Conservation (phyloP, 176 grass and related monocot genomes). For the Aegilops tauschii region DNA sequence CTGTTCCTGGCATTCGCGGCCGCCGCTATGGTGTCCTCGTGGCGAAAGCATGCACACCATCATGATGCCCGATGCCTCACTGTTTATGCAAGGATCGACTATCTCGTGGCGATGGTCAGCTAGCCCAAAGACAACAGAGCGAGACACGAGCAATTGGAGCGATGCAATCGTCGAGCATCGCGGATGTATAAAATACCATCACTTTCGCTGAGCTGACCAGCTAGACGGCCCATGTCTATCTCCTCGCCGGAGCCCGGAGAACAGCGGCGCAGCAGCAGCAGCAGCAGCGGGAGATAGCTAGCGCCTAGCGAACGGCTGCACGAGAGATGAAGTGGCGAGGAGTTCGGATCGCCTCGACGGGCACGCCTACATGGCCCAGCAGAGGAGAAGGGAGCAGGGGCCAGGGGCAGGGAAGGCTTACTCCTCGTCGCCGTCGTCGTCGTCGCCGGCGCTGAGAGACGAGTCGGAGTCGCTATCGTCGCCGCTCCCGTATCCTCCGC, state of each 20-base stretch:
- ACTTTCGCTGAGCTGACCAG: neutral
- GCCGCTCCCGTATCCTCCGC: slow-evolving; percentile 15
- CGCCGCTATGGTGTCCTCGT: neutral
- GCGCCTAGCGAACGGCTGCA: neutral
- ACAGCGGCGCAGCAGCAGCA: neutral
- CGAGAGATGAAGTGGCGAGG: neutral
- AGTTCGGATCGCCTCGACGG: slow-evolving; percentile 25
- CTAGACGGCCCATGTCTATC: neutral
- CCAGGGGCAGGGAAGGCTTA: slow-evolving; percentile 8
- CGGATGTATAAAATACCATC: neutral
- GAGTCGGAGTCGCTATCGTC: slow-evolving; percentile 35
- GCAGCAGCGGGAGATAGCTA: neutral
- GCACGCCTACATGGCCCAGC: neutral
- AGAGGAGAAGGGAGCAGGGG: neutral
- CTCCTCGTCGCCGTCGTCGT: slow-evolving; percentile 32
- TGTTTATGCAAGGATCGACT: neutral
- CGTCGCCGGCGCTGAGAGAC: slow-evolving; percentile 25
- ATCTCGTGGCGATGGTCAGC: neutral
- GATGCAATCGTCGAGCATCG: slow-evolving; percentile 16
- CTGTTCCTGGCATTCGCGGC: neutral
- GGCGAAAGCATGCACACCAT: slow-evolving; percentile 23
- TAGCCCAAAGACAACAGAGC: neutral
- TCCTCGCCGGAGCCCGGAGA: neutral
- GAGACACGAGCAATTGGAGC: neutral
- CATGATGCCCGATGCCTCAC: neutral